Conservation (phyloP, 345 rosid genomes). For the Eucalyptus pauciflora region DNA sequence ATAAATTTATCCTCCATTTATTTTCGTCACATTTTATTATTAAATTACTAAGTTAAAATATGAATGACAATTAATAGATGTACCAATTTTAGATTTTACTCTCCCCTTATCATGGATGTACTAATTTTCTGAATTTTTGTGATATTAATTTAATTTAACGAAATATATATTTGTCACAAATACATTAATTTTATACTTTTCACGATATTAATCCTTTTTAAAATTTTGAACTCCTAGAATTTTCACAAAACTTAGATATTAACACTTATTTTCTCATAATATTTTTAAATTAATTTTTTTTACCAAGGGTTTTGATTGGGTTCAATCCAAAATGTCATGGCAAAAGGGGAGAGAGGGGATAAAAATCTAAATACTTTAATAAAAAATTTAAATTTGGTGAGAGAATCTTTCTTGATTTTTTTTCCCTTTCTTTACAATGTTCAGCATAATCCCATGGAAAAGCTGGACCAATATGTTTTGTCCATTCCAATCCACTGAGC, state of each 20-base stretch:
- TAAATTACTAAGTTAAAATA: rapidly evolving
- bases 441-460: neutral
- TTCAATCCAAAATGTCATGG: neutral
- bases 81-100: too few species aligned
- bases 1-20: rapidly evolving
- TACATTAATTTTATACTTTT: too few species aligned
- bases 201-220: neutral
- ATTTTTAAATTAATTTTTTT: too few species aligned
- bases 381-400: neutral
- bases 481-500: too few species aligned
- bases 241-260: neutral
- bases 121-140: rapidly evolving
- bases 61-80: rapidly evolving
- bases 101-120: rapidly evolving
- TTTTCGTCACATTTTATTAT: too few species aligned
- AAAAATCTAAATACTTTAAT: neutral
- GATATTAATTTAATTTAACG: too few species aligned
- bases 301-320: neutral
- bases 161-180: too few species aligned
- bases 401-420: neutral
- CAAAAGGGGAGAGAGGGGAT: neutral
- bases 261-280: neutral
- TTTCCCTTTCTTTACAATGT: neutral
- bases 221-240: too few species aligned
- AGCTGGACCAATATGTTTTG: too few species aligned